phyloP scores from a whole-genome alignment of 2,329 filamentous ascomycete genomes.

The Paraphaeosphaeria sporulosa region DNA sequence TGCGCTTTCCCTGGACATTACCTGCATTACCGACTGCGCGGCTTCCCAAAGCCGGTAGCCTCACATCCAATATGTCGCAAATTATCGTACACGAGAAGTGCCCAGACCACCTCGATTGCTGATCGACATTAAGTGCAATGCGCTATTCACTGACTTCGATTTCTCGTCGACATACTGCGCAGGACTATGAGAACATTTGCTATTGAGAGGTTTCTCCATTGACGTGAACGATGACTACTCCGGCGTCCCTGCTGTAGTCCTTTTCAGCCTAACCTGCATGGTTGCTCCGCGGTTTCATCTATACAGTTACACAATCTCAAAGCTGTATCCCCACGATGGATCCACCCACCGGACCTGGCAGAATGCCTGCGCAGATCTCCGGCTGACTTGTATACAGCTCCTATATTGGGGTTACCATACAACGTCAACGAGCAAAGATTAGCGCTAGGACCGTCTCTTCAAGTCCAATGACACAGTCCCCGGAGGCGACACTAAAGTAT shows the following conservation, averaged over 20 bases:
- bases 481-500: conserved; percentile 16
- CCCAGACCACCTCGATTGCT: background rate
- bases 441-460: conserved; percentile 13
- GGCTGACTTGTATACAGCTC: conserved; percentile 21
- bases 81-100: conserved; percentile 5
- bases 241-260: background rate
- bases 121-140: background rate
- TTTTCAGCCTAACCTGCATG: conserved; percentile 18
- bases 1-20: background rate
- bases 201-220: background rate
- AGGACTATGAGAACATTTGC: background rate
- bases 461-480: conserved; percentile 15
- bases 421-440: conserved; percentile 22
- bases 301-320: conserved; percentile 30
- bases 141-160: background rate
- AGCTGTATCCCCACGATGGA: conserved; percentile 14
- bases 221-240: background rate
- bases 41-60: conserved; percentile 5
- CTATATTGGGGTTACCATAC: conserved; percentile 26
- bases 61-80: conserved; percentile 8
- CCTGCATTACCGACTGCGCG: background rate
- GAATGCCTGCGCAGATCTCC: conserved; percentile 22
- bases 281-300: conserved; percentile 36
- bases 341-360: conserved; percentile 27
- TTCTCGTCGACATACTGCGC: background rate